Conservation (phyloP, 1,284 basidiomycete species). For the Anthracocystis walkeri region DNA sequence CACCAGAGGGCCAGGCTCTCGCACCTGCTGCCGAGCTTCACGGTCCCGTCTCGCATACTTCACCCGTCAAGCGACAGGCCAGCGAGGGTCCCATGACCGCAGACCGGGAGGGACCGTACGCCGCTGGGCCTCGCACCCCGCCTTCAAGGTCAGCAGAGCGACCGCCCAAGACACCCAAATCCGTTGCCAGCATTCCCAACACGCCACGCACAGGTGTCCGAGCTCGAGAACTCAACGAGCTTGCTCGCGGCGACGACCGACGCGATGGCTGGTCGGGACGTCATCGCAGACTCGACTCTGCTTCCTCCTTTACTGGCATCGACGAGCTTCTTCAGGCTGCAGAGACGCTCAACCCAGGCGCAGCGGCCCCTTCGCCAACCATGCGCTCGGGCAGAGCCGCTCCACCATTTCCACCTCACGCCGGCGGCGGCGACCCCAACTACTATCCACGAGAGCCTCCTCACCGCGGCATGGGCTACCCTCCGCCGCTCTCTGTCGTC, state of each 20-base stretch:
- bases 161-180: slow-evolving; percentile 48
- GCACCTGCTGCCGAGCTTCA: slow-evolving; percentile 37
- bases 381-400: slow-evolving; percentile 27
- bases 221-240: slow-evolving; percentile 36
- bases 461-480: slow-evolving; percentile 34
- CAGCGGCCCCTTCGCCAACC: slow-evolving; percentile 37
- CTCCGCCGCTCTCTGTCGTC: slow-evolving; percentile 32
- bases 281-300: slow-evolving; percentile 46
- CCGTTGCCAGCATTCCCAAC: slow-evolving; percentile 31
- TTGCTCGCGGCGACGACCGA: slow-evolving; percentile 36
- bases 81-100: slow-evolving; percentile 45
- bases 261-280: slow-evolving; percentile 43
- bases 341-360: slow-evolving; percentile 62
- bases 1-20: slow-evolving; percentile 17
- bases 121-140: slow-evolving; percentile 36
- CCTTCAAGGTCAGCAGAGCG: slow-evolving; percentile 34
- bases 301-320: slow-evolving; percentile 61
- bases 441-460: slow-evolving; percentile 36
- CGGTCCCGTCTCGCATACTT: slow-evolving; percentile 26
- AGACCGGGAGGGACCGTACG: slow-evolving; percentile 21
- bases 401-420: slow-evolving; percentile 21
- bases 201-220: slow-evolving; percentile 47
- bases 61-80: slow-evolving; percentile 49
- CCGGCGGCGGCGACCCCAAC: slow-evolving; percentile 19
- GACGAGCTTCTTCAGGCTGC: slow-evolving; percentile 68